phyloP scores from a whole-genome alignment of 2,329 filamentous ascomycete species.

The Pezicula neosporulosa region DNA sequence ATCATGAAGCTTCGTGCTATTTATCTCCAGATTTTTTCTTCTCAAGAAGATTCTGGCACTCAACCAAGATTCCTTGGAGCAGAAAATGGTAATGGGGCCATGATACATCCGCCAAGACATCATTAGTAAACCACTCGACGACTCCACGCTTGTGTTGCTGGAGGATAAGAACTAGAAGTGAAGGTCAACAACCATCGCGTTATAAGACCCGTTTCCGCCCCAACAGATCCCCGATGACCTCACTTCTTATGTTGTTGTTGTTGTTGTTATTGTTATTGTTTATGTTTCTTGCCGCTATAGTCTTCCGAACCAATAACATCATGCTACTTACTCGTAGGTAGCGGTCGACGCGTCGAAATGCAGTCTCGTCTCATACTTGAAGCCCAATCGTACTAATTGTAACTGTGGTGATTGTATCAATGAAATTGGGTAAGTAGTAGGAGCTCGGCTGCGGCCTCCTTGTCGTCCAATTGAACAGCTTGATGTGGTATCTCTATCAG shows the following conservation, averaged over 20 bases:
- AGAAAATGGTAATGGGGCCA: background rate
- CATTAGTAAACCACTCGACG: background rate
- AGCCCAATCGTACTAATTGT: background rate
- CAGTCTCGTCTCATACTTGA: background rate
- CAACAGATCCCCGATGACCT: background rate
- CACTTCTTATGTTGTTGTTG: background rate
- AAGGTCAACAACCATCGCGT: background rate
- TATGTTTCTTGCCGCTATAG: background rate
- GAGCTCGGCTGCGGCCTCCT: background rate
- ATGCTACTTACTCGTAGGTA: background rate
- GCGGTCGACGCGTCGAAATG: background rate
- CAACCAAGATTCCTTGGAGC: background rate
- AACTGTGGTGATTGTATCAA: background rate
- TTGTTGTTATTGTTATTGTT: no score
- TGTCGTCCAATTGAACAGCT: background rate
- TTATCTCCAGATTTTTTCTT: background rate
- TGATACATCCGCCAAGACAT: background rate
- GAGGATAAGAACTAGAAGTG: background rate
- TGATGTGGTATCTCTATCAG: background rate
- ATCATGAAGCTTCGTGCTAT: background rate
- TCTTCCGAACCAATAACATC: background rate
- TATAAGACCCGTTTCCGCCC: background rate
- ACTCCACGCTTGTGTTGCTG: background rate
- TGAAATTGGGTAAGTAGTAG: background rate
- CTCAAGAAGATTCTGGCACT: background rate